These are phyloP conservation scores for Climacium dendroides DNA, from an alignment of 225 moss, liverwort and hornwort genomes.

Conservation along the genomic window DNA sequence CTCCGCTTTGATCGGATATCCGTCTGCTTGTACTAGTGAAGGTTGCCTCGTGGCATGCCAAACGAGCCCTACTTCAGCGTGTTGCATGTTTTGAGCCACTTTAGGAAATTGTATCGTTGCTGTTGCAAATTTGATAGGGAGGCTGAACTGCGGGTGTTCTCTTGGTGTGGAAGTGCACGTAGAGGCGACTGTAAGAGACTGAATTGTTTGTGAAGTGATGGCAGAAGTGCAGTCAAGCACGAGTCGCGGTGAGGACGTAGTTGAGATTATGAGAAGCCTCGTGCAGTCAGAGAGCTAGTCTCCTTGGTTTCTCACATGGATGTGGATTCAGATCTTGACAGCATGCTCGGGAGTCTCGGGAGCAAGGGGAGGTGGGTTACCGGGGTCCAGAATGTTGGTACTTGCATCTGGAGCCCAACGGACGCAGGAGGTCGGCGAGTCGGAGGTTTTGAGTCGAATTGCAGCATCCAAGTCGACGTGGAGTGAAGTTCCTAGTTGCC, in stretches of 20 bases:
- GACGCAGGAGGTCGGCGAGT: rapidly evolving
- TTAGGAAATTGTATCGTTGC: background rate
- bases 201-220: background rate
- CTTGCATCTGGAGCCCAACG: background rate
- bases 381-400: background rate
- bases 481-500: background rate
- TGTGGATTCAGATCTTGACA: background rate
- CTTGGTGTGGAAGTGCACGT: background rate
- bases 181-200: background rate
- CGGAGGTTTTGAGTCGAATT: background rate
- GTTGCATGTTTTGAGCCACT: background rate
- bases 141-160: background rate
- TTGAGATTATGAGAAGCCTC: background rate
- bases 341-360: background rate
- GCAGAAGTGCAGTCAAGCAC: background rate
- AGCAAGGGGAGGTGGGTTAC: background rate
- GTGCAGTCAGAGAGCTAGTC: no score
- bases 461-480: background rate
- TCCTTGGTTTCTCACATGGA: background rate
- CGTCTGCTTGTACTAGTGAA: background rate
- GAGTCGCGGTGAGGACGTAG: background rate
- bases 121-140: background rate
- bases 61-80: background rate
- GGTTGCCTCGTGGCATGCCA: background rate
- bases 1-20: background rate